These are phyloP conservation scores for Elsinoe perseae DNA, from an alignment of 2,329 filamentous ascomycete genomes.

Conservation along the genomic window DNA sequence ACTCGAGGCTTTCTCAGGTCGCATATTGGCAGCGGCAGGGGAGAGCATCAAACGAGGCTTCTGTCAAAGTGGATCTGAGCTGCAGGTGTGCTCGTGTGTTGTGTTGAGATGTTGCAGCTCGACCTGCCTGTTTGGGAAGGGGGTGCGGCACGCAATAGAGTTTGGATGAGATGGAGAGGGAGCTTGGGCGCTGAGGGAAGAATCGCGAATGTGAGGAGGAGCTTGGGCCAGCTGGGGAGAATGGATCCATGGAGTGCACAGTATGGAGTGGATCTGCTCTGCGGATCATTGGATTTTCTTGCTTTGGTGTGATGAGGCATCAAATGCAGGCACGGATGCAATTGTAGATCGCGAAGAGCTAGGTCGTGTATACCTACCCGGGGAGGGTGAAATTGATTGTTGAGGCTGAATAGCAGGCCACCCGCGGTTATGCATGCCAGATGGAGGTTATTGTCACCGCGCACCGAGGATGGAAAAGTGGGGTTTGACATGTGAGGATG, in stretches of 20 bases:
- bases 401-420: background rate
- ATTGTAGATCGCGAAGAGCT: background rate
- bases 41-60: background rate
- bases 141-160: background rate
- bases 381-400: background rate
- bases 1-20: background rate
- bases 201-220: background rate
- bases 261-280: background rate
- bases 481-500: constrained; percentile 6
- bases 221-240: constrained; percentile 3
- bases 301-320: background rate
- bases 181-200: background rate
- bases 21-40: background rate
- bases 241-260: background rate
- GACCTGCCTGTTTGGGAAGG: constrained; percentile 5
- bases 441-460: background rate
- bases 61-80: background rate
- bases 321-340: constrained; percentile 1
- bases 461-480: background rate
- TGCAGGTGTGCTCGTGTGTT: background rate
- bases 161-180: background rate
- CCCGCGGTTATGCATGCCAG: background rate
- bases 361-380: background rate
- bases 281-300: background rate
- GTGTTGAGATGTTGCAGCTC: background rate